Base-by-base conservation (phyloP, 1,139 yeast genomes). In the Protomyces inouyei region DNA sequence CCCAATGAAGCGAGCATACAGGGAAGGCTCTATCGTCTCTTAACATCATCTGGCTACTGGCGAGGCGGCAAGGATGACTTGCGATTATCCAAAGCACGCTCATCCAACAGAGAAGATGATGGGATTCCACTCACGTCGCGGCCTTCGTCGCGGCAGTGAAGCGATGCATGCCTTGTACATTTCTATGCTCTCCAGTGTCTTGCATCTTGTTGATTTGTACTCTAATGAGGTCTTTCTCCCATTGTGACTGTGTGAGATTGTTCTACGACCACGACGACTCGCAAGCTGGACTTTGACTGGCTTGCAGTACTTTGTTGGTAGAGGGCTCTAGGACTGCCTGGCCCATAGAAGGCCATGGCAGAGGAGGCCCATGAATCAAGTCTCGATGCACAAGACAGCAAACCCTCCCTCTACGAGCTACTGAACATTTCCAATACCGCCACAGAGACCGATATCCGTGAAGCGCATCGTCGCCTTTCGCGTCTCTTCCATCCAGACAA, bases 401-500 rank as follows among this genome's bases (percentile, higher is more conserved):
- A 43, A 3, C 25, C 48, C 14, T n/a, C 25, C 9, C 55, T 60
- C 6, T 60, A 60, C 38, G 35, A 46, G n/a, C 37, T 54, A 35
- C 57, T 54, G 37, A 60, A 45, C 28, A 12, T 60, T 9, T 23
- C 48, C 36, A 18, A 45, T 1, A 16, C 45, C 28, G 67, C 67
- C 16, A 63, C 59, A n/a, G 66, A 55, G 14, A 18, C 55, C 14
- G 60, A 65, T 5, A 65, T 65, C 9, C 61, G 66, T 32, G 60
- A 55, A 38, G 36, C 66, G 10, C 57, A 65, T 38, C 56, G 64
- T 18, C 56, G 61, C 16, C 55, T 65, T 16, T 65, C 67, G 9
- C 45, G 65, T 1, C 25, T 60, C 48, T 61, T 61, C 32, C 67
- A 65, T 36, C 67, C 67, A n/a, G 67, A 65, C 56, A 65, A 65